phyloP scores from a whole-genome alignment of 2,329 filamentous ascomycete species.

The Pseudogymnoascus sp. region DNA sequence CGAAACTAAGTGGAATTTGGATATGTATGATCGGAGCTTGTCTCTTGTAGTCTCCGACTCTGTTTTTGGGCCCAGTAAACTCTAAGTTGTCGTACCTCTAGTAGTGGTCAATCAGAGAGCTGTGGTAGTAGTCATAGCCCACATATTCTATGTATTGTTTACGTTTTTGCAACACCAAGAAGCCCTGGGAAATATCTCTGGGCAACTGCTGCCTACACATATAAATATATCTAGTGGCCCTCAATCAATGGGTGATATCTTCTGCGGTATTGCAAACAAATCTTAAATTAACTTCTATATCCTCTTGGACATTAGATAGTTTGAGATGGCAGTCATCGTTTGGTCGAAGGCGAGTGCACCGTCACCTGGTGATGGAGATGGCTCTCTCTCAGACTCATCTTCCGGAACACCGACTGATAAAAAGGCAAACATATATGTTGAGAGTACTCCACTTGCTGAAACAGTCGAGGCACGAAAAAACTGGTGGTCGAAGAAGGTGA shows the following conservation, averaged over 20 bases:
- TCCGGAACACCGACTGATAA: not conserved
- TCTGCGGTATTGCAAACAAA: not conserved
- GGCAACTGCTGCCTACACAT: not conserved
- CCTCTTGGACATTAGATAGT: not conserved
- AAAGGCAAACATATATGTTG: not conserved
- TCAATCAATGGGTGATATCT: not conserved
- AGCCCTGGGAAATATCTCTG: not conserved
- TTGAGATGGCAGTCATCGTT: not conserved
- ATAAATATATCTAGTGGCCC: not conserved
- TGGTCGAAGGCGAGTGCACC: not conserved
- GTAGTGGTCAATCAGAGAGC: not conserved
- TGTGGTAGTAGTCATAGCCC: not conserved
- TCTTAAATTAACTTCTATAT: not conserved
- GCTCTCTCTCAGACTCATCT: not conserved
- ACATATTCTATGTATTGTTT: not conserved
- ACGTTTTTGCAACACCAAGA: not conserved
- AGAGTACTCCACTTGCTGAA: not conserved
- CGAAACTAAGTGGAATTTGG: not conserved
- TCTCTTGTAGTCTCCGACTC: not conserved
- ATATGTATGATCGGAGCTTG: not conserved
- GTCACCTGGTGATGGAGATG: not conserved
- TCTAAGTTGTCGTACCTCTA: not conserved
- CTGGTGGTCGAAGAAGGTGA: slow-evolving; percentile 17
- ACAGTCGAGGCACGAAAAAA: slow-evolving; percentile 16
- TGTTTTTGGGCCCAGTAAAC: not conserved